Conservation (phyloP, 108 stramenopile genomes). For the Licmophora abbreviata region DNA sequence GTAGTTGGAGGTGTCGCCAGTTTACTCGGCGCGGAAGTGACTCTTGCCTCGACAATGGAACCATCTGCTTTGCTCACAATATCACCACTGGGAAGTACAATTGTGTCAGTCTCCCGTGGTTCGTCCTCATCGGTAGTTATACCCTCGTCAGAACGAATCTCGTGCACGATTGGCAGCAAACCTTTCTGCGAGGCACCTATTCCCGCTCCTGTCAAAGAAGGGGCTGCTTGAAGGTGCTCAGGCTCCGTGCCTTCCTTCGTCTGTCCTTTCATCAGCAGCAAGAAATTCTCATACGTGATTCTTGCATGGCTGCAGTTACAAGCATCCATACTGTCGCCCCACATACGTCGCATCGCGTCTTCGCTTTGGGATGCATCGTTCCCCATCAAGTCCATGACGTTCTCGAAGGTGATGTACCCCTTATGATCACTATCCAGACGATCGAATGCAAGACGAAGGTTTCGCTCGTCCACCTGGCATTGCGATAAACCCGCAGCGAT, state of each 20-base stretch:
- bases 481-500: constrained; percentile 83
- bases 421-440: constrained; percentile 80
- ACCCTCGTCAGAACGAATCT: constrained; percentile 1
- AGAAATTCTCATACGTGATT: constrained; percentile 75
- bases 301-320: constrained; percentile 42
- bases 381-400: constrained; percentile 83
- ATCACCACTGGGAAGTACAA: constrained; percentile 7
- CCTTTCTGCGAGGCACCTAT: no score
- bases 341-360: constrained; percentile 69
- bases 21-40: neutral
- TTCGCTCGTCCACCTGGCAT: constrained; percentile 82
- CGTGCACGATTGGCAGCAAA: no score
- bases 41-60: neutral
- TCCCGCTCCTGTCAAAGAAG: no score
- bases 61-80: neutral
- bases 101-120: constrained; percentile 20
- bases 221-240: no score
- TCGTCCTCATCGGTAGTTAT: constrained; percentile 16
- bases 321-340: constrained; percentile 66
- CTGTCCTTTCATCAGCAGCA: constrained; percentile 85
- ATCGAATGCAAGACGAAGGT: constrained; percentile 80
- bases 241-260: constrained; percentile 24
- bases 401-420: constrained; percentile 81
- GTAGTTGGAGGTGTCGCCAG: neutral
- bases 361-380: constrained; percentile 58